Evolutionary conservation across 345 rosid species (phyloP), one percentile per base, ranked within the genome.

Genomic region (Gossypium bickii): DNA sequence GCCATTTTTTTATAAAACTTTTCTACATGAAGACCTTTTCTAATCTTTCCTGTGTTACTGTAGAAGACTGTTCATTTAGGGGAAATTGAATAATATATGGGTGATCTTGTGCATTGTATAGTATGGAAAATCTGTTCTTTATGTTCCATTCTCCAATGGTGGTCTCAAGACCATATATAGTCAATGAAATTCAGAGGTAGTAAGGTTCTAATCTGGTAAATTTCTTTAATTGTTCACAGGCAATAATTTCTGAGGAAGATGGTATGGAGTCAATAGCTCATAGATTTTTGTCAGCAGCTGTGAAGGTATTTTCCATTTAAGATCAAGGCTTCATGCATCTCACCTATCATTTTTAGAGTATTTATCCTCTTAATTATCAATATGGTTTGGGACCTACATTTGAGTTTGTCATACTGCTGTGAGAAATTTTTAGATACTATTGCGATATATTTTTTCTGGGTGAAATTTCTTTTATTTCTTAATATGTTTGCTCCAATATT

Each of bases 231-330:
- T 17, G 25, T 74, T 74, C 38, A 1, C 34, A 94, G 98, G 95
- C 93, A 38, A 79, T 92, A 67, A 93, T 94, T 59, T 76, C 98
- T 0, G 97, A 91, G 86, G 97, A 94, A 88, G 98, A 94, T 73
- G 98, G 97, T 67, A 94, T 91, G 98, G 98, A 92, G 78, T 92
- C 98, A 0, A 88, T 92, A 76, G 97, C 98, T 75, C 97, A 93
- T 79, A 82, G 89, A 79, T 92, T 92, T 83, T 96, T 93, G 53
- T 93, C 98, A 12, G 98, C 98, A 41, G 93, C 98, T 75, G 72
- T 93, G 78, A 93, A 92, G 98, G 98, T 94, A 82, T 73, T 34
- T 45, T 17, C 34, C 27, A 24, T 73, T 66, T 71, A 44, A 41
- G 55, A 69, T 53, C 48, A 64, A 25, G 49, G 25, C 24, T 11